A percentile compares a stretch with the other conserved stretches of the same genome.
Evolutionary conservation across 2,329 filamentous ascomycete genomes (phyloP).

Genomic region (Trichothecium sympodiale): DNA sequence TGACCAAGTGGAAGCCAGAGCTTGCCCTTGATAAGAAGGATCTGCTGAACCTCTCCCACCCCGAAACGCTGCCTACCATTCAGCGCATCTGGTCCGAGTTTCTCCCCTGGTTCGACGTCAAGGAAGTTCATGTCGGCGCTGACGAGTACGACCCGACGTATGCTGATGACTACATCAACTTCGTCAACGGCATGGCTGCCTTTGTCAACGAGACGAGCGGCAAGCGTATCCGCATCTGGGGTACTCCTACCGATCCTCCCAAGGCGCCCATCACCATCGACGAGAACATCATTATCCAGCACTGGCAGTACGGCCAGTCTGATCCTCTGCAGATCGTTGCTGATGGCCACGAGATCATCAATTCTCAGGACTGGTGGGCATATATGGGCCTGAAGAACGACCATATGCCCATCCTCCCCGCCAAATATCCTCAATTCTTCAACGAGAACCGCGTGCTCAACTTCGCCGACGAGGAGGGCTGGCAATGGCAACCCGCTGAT

Average conservation of each 20-base stretch:
- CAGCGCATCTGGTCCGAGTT: constrained; percentile 41
- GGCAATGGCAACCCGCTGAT: constrained; percentile 34
- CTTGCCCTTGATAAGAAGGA: constrained; percentile 33
- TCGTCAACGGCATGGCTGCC: constrained; percentile 30
- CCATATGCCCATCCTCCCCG: constrained; percentile 32
- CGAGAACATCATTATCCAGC: constrained; percentile 28
- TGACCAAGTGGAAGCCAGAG: constrained; percentile 45
- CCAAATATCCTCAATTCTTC: constrained; percentile 34
- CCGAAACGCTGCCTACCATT: constrained; percentile 39
- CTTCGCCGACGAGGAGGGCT: constrained; percentile 27
- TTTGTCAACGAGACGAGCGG: constrained; percentile 31
- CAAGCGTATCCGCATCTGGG: constrained; percentile 42
- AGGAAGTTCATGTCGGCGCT: constrained; percentile 43
- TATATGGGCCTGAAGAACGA: constrained; percentile 45
- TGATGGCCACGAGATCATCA: constrained; percentile 27
- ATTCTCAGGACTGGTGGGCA: constrained; percentile 39
- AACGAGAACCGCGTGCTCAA: constrained; percentile 29
- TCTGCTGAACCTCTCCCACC: constrained; percentile 30
- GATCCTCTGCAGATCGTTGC: constrained; percentile 27
- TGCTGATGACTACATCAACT: constrained; percentile 37
- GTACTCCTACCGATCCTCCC: constrained; percentile 32
- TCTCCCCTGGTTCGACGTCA: constrained; percentile 42
- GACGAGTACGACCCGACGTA: constrained; percentile 37
- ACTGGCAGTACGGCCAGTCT: constrained; percentile 37
- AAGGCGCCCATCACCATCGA: constrained; percentile 24